Base-by-base conservation (phyloP, 257 asterid species). In the Ocimum tenuiflorum region DNA sequence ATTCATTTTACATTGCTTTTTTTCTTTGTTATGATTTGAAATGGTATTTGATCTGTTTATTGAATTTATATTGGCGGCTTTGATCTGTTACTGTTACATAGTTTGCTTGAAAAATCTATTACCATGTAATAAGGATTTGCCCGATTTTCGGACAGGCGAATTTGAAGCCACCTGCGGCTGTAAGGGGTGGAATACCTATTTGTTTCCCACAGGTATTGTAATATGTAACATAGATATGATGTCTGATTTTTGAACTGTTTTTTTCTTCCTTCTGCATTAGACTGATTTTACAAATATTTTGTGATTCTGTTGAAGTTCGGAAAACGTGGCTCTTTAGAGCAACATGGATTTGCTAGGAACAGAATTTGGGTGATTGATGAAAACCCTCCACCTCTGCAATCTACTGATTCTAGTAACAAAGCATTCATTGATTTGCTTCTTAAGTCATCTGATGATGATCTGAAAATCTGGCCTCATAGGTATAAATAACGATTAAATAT, bases 151-250 rank as follows among this genome's bases (percentile, higher is more conserved):
- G 60, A 17, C 81, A 90, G 97, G 91, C 96, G 33, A 85, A 33
- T 67, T 79, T 76, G 73, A 91, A 80, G 85, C 94, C 98, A 6
- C 98, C 95, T 3, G 71, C 78, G 61, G 90, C 91, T 67, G 94
- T 79, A 38, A 83, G 98, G 69, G 98, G 96, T 68, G 98, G 98
- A 29, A 88, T 91, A 75, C 88, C 95, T 13, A 83, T 88, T 52
- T 88, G 90, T 77, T 91, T 91, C 49, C 96, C 97, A 0, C 96
- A 88, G 98, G 98, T 88, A 79, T 13, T 65, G 15, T 18, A 10
- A 42, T 68, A 60, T 7, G 47, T 15, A 13, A 35, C 19, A 45
- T 14, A 10, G 12, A 15, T 23, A n/a, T 7, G 2, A 18, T 45
- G 2, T 18, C 3, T 45, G 15, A 50, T 46, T 73, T 31, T 50